Base-by-base conservation (phyloP, 2,329 filamentous ascomycete genomes). In the Diaporthe vexans region DNA sequence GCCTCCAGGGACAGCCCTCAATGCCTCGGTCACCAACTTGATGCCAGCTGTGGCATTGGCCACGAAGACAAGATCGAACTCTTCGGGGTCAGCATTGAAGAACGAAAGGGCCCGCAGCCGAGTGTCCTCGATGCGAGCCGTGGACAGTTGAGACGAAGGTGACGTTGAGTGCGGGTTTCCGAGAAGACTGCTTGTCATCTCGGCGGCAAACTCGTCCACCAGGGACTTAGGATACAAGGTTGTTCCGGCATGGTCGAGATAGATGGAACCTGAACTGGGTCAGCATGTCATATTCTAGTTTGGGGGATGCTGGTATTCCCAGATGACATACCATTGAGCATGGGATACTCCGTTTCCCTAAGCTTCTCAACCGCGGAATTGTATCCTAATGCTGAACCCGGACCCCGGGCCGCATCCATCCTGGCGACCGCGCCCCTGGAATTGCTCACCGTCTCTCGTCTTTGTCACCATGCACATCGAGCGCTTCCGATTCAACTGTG, bases 211-310 rank as follows among this genome's bases (percentile, higher is more conserved):
- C 33, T 85, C 87, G 77, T 96, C 93, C 82, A 98, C 92, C 33
- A 97, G 84, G 40, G 94, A 95, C 82, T 93, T 96, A 56, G 95
- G 87, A 80, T 94, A 94, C 0, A 94, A 86, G 0, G 95, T 96
- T n/a, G 94, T 94, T n/a, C 95, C 96, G 0, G 95, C 95, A 92
- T 98, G 95, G 79, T 98, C 96, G 73, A 98, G 92, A 82, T 98
- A 98, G 61, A 92, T 88, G 13, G 91, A 91, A 70, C 89, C 94
- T 96, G 72, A n/a, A 11, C 37, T 19, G 46, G 75, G 76, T 75
- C 76, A 63, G 77, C 71, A 43, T 56, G 33, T 33, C 17, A 1
- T 13, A 3, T 17, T 40, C 48, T 29, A 29, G n/a, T 13, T 29
- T 29, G 6, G 24, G 37, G 5, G 46, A 68, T 9, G 33, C n/a